Evolutionary conservation across 495 filamentous ascomycete species (phyloP).

Genomic region (Hypomontagnella submonticulosa): DNA sequence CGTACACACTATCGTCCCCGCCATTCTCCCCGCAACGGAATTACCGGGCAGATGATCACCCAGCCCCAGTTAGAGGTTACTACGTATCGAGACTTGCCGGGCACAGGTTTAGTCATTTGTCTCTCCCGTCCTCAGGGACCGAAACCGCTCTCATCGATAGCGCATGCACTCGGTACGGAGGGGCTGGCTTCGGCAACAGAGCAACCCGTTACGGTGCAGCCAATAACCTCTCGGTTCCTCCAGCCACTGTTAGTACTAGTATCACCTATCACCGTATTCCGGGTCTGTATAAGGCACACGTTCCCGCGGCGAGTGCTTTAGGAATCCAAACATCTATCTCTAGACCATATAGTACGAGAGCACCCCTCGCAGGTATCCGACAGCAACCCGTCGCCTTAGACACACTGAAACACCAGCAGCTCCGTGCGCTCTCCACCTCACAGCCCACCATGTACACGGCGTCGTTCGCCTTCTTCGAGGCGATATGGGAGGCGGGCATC

Average conservation of each 20-base stretch:
- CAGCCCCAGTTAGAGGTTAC: slow-evolving; percentile 13
- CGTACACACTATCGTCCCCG: background rate
- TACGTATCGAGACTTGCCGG: slow-evolving; percentile 23
- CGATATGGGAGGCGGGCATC: slow-evolving; percentile 90
- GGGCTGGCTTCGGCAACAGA: slow-evolving; percentile 32
- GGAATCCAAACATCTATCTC: background rate
- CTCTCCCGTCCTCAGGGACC: slow-evolving; percentile 27
- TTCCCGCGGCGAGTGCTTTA: background rate
- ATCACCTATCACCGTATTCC: slow-evolving; percentile 3
- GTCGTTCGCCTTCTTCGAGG: slow-evolving; percentile 90
- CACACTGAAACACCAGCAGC: slow-evolving; percentile 5
- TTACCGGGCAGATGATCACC: slow-evolving; percentile 34
- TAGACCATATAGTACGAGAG: slow-evolving; percentile 27
- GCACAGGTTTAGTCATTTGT: background rate
- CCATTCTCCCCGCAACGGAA: slow-evolving; percentile 28
- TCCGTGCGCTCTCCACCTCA: slow-evolving; percentile 14
- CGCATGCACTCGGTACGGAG: slow-evolving; percentile 32
- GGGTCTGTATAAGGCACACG: slow-evolving; percentile 14
- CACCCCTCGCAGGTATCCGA: slow-evolving; percentile 7
- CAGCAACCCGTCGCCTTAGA: slow-evolving; percentile 15
- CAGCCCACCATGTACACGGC: slow-evolving; percentile 58
- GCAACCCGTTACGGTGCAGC: slow-evolving; percentile 19
- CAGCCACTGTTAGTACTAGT: slow-evolving; percentile 1
- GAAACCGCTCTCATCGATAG: slow-evolving; percentile 28
- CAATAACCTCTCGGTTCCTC: slow-evolving; percentile 14